phyloP scores from a whole-genome alignment of 1,284 basidiomycete genomes.

The Ustilago shanxiensis region DNA sequence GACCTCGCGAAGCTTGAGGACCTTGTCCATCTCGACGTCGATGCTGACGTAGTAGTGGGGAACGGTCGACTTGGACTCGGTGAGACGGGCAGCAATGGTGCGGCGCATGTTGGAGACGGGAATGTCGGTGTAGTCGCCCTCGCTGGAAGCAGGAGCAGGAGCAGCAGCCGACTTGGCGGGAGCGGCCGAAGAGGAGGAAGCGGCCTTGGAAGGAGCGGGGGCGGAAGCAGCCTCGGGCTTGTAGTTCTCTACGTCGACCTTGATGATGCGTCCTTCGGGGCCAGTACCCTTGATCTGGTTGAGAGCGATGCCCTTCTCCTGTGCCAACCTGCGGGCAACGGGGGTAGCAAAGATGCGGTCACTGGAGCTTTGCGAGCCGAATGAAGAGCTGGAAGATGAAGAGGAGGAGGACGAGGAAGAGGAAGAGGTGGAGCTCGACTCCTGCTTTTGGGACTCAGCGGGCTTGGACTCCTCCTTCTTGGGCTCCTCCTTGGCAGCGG shows the following conservation, averaged over 20 bases:
- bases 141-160: constrained; percentile 62
- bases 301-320: constrained; percentile 93
- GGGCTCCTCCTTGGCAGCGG: constrained; percentile 66
- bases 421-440: constrained; percentile 35
- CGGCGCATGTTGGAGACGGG: constrained; percentile 96
- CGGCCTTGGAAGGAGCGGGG: constrained; percentile 30
- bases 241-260: constrained; percentile 93
- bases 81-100: constrained; percentile 88
- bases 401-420: constrained; percentile 32
- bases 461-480: constrained; percentile 54
- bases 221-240: constrained; percentile 62
- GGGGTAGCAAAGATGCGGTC: constrained; percentile 87
- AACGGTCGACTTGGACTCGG: constrained; percentile 90
- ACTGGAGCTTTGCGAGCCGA: constrained; percentile 47
- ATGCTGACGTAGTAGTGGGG: constrained; percentile 99
- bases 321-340: constrained; percentile 94
- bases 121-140: constrained; percentile 84
- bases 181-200: constrained; percentile 37
- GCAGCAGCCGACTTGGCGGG: constrained; percentile 37
- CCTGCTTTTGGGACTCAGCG: constrained; percentile 56
- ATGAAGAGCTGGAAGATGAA: constrained; percentile 40
- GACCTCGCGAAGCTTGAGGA: constrained; percentile 90
- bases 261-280: constrained; percentile 91
- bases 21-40: constrained; percentile 97
- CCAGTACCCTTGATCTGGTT: constrained; percentile 92